Evolutionary conservation across 352 stramenopile species (phyloP).

Genomic region (Globisporangium polare): DNA sequence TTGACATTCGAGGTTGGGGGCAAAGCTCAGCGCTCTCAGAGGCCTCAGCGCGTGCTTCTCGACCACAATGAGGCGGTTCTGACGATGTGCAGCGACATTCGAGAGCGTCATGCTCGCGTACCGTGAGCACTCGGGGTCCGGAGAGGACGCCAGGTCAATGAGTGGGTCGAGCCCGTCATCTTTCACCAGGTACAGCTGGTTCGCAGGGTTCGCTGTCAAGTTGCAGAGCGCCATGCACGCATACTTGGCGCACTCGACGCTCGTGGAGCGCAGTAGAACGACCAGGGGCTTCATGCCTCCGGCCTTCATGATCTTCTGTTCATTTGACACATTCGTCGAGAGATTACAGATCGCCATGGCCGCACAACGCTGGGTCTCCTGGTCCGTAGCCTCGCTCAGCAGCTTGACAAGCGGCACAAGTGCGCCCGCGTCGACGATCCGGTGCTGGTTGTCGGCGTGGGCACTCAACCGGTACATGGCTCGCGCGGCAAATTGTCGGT

Average conservation of each 20-base stretch:
- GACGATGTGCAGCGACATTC: slow-evolving; percentile 89
- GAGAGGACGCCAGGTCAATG: slow-evolving; percentile 69
- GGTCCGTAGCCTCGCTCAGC: slow-evolving; percentile 37
- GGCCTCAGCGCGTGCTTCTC: slow-evolving; percentile 73
- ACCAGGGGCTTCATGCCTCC: slow-evolving; percentile 65
- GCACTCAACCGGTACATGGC: slow-evolving; percentile 90
- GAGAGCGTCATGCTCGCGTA: slow-evolving; percentile 94
- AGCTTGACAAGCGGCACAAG: slow-evolving; percentile 71
- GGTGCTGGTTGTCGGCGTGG: slow-evolving; percentile 82
- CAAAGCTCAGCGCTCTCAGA: slow-evolving; percentile 78
- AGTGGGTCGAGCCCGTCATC: slow-evolving; percentile 73
- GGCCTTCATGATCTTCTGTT: slow-evolving; percentile 79
- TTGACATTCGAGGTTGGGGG: slow-evolving; percentile 86
- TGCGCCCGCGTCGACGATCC: slow-evolving; percentile 81
- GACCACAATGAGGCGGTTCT: slow-evolving; percentile 88
- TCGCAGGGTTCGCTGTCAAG: slow-evolving; percentile 87
- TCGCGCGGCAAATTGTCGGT: slow-evolving; percentile 77
- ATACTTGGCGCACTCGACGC: slow-evolving; percentile 74
- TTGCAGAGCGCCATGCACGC: slow-evolving; percentile 95
- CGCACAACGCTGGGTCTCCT: slow-evolving; percentile 71
- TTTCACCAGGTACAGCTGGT: slow-evolving; percentile 88
- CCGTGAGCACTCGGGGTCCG: slow-evolving; percentile 73
- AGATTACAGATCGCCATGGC: slow-evolving; percentile 89
- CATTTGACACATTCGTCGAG: slow-evolving; percentile 62
- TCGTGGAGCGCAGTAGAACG: slow-evolving; percentile 39